These are phyloP conservation scores for Thymus mandschuricus DNA, from an alignment of 257 asterid species.

Conservation along the genomic window DNA sequence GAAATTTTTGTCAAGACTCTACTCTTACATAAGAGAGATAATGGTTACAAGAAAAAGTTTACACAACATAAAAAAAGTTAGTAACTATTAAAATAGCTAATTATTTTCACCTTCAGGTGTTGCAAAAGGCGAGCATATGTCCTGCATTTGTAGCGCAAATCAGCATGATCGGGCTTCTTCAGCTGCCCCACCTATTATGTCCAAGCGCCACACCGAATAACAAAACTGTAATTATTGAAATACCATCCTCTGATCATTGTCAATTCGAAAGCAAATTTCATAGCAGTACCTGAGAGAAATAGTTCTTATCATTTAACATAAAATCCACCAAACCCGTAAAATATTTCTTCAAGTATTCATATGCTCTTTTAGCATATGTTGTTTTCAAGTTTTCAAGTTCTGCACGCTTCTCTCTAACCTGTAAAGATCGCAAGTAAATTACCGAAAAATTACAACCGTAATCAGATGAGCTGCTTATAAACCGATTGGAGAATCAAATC, in stretches of 20 bases:
- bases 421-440: conserved; percentile 25
- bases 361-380: conserved; percentile 84
- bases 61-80: conserved; percentile 25
- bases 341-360: conserved; percentile 85
- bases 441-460: too few relatives aligned
- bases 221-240: not conserved
- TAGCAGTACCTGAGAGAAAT: conserved; percentile 86
- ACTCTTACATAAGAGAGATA: conserved; percentile 34
- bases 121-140: conserved; percentile 98
- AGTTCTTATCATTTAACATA: conserved; percentile 92
- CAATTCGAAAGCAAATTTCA: conserved; percentile 29
- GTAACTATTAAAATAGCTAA: conserved; percentile 6
- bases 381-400: conserved; percentile 78
- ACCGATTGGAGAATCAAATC: conserved; percentile 23
- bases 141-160: conserved; percentile 90
- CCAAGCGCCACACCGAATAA: conserved; percentile 34
- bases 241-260: conserved; percentile 19
- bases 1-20: conserved; percentile 91
- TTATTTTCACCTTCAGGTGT: conserved; percentile 77
- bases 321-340: conserved; percentile 96
- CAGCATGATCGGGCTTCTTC: conserved; percentile 98
- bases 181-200: conserved; percentile 85
- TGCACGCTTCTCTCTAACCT: conserved; percentile 90
- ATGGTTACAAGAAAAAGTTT: conserved; percentile 26
- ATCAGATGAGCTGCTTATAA: not conserved